Evolutionary conservation across 495 filamentous ascomycete genomes (phyloP), one percentile per base, ranked within the genome.

Genomic region (Hyaloscypha bicolor): DNA sequence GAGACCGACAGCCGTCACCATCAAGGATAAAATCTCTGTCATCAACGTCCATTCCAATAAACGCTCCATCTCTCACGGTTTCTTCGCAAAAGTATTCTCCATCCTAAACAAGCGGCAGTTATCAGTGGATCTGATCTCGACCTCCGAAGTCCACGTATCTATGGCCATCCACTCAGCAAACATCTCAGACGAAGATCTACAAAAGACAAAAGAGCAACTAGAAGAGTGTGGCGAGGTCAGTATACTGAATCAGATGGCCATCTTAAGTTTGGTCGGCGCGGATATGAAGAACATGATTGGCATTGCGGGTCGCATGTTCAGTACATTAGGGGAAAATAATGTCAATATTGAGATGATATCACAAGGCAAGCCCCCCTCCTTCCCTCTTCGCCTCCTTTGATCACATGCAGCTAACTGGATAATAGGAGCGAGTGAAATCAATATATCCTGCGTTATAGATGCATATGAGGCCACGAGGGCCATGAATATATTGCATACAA

Each of bases 311-410:
- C 85, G 83, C 60, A 96, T 96, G 90, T 96, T 96, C 75, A 88
- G 89, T 21, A 93, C 93, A 4, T 81, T 99, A 30, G 95, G 94
- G 31, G 91, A 96, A 70, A 86, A 91, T 74, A 87, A 88, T 69
- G 87, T 97, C 65, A 97, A 97, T 76, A 93, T 97, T 71, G 94
- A 97, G 79, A 97, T 97, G 94, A 97, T 97, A 65, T 94, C 91
- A 29, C 94, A 97, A 85, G 93, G 93, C 94, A 81, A 76, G 85
- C 57, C 14, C 57, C 35, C 29, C 25, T 29, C 4, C 16, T 48
- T 1, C 21, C 53, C 37, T 16, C 29, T 64, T 55, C 51, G 5
- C n/a, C 14, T 30, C 0, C 45, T 71, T 78, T 8, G 55, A 16
- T 1, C 55, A 12, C 35, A 48, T 19, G 42, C 11, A 48, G 16